phyloP scores from a whole-genome alignment of 108 stramenopile species.

The Bacterosira constricta region DNA sequence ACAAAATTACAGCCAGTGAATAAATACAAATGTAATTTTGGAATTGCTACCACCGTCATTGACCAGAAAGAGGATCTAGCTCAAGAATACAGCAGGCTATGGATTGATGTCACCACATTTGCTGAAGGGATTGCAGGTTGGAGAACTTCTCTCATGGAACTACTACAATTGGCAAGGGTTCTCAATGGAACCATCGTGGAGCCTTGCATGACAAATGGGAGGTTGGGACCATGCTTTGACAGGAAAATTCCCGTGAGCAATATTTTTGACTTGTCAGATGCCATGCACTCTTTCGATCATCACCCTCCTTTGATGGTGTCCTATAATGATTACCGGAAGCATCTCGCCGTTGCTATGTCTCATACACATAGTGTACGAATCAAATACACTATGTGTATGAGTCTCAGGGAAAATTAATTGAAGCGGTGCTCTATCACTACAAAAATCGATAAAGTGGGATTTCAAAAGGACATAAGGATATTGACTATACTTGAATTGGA shows the following conservation, averaged over 20 bases:
- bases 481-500: neutral
- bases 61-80: too few species aligned
- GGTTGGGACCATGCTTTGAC: constrained; percentile 1
- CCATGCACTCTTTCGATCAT: neutral
- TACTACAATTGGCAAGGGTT: constrained; percentile 5
- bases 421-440: too few species aligned
- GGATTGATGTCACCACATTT: constrained; percentile 12
- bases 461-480: too few species aligned
- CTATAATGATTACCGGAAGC: neutral
- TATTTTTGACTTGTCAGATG: neutral
- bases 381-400: neutral
- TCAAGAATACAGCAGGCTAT: neutral
- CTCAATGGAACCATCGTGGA: constrained; percentile 14
- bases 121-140: constrained; percentile 17
- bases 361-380: too few species aligned
- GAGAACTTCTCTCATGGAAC: neutral
- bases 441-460: too few species aligned
- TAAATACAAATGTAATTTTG: too few species aligned
- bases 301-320: neutral
- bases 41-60: too few species aligned
- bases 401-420: too few species aligned
- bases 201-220: constrained; percentile 18
- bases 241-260: neutral
- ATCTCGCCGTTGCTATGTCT: too few species aligned
- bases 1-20: too few species aligned